A percentile compares a stretch with the other conserved stretches of the same genome.
These are phyloP conservation scores for Beauveria pseudobassiana DNA, from an alignment of 2,329 filamentous ascomycete species.

Conservation along the genomic window DNA sequence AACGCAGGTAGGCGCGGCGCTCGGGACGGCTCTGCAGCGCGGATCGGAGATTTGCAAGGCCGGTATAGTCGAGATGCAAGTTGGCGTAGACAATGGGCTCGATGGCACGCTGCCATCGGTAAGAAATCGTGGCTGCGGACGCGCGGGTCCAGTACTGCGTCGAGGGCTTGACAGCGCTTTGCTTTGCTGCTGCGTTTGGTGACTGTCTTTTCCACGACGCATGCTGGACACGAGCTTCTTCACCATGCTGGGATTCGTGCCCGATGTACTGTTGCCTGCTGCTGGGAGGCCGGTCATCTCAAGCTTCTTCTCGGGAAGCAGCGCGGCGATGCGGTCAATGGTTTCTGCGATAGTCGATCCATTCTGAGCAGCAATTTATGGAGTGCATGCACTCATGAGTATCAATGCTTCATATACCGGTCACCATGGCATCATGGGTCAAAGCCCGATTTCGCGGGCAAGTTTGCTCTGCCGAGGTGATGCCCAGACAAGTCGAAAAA, in stretches of 20 bases:
- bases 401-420: too few species aligned
- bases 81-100: slow-evolving; percentile 3
- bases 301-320: not conserved
- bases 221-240: not conserved
- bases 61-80: not conserved
- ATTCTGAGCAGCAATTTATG: not conserved
- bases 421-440: not conserved
- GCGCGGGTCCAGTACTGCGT: not conserved
- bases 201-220: not conserved
- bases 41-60: not conserved
- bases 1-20: not conserved
- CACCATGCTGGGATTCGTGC: not conserved
- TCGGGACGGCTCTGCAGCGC: not conserved
- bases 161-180: not conserved
- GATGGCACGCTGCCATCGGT: not conserved
- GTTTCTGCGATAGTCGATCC: slow-evolving; percentile 3
- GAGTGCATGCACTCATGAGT: too few species aligned
- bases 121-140: not conserved
- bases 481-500: not conserved
- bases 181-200: not conserved
- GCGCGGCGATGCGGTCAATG: slow-evolving; percentile 5
- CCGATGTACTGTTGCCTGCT: not conserved
- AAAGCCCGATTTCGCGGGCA: not conserved
- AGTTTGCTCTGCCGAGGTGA: not conserved
- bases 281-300: not conserved